These are phyloP conservation scores for Dactylellina drechsleri DNA, from an alignment of 2,329 filamentous ascomycete genomes.

Conservation along the genomic window DNA sequence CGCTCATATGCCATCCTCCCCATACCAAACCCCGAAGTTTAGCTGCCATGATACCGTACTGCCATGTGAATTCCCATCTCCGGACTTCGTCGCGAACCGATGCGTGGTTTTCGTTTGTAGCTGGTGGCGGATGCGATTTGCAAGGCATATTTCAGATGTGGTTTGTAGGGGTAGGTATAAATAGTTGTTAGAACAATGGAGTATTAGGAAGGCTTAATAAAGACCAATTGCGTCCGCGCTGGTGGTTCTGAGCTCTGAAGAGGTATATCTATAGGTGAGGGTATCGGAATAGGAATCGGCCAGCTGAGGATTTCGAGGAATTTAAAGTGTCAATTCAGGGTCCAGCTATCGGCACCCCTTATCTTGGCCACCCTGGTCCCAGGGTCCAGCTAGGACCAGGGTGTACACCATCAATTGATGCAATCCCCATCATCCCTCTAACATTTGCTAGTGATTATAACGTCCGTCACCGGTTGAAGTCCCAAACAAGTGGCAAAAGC, in stretches of 20 bases:
- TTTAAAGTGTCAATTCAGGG: slow-evolving; percentile 31
- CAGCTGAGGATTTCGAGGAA: background rate
- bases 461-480: slow-evolving; percentile 1
- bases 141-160: slow-evolving; percentile 33
- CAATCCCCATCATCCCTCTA: slow-evolving; percentile 9
- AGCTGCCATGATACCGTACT: slow-evolving; percentile 35
- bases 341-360: slow-evolving; percentile 27
- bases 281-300: background rate
- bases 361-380: slow-evolving; percentile 29
- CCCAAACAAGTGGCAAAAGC: background rate
- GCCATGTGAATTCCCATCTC: slow-evolving; percentile 43
- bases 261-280: background rate
- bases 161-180: background rate
- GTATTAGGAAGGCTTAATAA: background rate
- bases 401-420: slow-evolving; percentile 14
- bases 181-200: background rate
- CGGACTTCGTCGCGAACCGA: slow-evolving; percentile 42
- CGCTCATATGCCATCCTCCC: slow-evolving; percentile 28
- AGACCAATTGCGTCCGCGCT: background rate
- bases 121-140: slow-evolving; percentile 50
- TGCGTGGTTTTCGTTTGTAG: slow-evolving; percentile 6
- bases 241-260: background rate
- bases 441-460: background rate
- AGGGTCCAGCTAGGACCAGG: background rate
- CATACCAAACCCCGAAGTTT: slow-evolving; percentile 40